Evolutionary conservation across 257 asterid species (phyloP).

Genomic region (Eustoma russellianum): DNA sequence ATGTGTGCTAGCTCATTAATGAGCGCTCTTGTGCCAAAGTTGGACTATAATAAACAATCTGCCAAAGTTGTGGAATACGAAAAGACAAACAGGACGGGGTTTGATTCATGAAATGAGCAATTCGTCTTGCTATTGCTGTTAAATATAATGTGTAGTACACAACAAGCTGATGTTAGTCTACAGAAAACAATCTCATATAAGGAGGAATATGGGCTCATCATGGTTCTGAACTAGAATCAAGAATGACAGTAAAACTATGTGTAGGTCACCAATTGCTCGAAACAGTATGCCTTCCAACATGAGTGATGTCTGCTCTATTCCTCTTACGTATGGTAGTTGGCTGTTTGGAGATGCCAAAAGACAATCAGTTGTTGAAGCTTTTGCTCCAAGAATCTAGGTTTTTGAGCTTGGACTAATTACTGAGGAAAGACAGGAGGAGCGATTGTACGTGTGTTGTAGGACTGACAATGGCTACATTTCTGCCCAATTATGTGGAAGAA

Average conservation of each 20-base stretch:
- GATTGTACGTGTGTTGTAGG: conserved; percentile 79
- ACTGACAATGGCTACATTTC: conserved; percentile 82
- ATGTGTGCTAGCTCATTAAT: too few species aligned
- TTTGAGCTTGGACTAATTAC: conserved; percentile 6
- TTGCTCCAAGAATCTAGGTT: background rate
- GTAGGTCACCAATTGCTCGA: conserved; percentile 17
- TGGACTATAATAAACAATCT: too few species aligned
- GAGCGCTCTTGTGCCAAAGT: too few species aligned
- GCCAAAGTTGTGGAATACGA: too few species aligned
- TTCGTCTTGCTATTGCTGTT: too few species aligned
- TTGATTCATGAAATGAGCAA: background rate
- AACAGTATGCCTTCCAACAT: background rate
- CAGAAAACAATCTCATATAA: background rate
- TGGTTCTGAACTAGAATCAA: background rate
- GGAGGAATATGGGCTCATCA: conserved; percentile 1
- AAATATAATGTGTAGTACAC: background rate
- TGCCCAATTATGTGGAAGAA: conserved; percentile 85
- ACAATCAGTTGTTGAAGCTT: too few species aligned
- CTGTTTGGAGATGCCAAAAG: conserved; percentile 8
- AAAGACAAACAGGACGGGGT: background rate
- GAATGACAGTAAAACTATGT: conserved; percentile 4
- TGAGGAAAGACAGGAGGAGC: conserved; percentile 84
- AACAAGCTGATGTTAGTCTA: conserved; percentile 3
- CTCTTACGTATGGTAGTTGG: background rate
- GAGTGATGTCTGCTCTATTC: background rate